Evolutionary conservation across 2,329 filamentous ascomycete genomes (phyloP), one percentile per base, ranked within the genome.

Genomic region (Venturia carpophila): DNA sequence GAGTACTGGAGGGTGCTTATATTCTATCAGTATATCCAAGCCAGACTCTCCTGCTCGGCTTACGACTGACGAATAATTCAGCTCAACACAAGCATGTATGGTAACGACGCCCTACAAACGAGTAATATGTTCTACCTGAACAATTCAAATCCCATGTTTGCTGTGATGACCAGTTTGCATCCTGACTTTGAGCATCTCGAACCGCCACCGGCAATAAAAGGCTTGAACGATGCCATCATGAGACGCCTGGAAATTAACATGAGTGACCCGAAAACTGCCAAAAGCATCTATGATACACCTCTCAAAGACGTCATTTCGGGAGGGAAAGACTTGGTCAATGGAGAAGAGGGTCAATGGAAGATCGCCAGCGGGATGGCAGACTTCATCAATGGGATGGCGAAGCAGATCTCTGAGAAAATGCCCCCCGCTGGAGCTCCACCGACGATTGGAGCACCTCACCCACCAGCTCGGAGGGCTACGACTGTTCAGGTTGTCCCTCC

Each of bases 101-200:
- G 60, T 9, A 17, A 61, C n/a, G 13, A 61, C 43, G 37, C 60
- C 11, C 37, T 61, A 6, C 19, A 27, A 39, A 10, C 37, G 3
- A 61, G 60, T 39, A 61, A 43, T n/a, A 27, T 45, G 42, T 61
- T 61, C 42, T 17, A 19, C 11, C 37, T 61, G 60, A 61, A 61
- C 60, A 61, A 61, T 34, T 61, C 60, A n/a, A 61, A 61, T 7
- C 34, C 37, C 21, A 27, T 61, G 60, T 61, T 43, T 41, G 60
- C 42, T 5, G 39, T 45, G 15, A 45, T 45, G 42, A 61, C 60
- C 60, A 61, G 42, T 34, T 13, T 45, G 27, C 37, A 34, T 2
- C 60, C 37, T 7, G 42, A 61, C 27, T 42, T 61, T 43, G 19
- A 27, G 39, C 27, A 58, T n/a, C 3, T 11, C 17, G 60, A 21